Percentiles rank a stretch among this genome's conserved stretches.
These are phyloP conservation scores for Colletotrichum lupini DNA, from an alignment of 2,329 filamentous ascomycete genomes.

Conservation along the genomic window DNA sequence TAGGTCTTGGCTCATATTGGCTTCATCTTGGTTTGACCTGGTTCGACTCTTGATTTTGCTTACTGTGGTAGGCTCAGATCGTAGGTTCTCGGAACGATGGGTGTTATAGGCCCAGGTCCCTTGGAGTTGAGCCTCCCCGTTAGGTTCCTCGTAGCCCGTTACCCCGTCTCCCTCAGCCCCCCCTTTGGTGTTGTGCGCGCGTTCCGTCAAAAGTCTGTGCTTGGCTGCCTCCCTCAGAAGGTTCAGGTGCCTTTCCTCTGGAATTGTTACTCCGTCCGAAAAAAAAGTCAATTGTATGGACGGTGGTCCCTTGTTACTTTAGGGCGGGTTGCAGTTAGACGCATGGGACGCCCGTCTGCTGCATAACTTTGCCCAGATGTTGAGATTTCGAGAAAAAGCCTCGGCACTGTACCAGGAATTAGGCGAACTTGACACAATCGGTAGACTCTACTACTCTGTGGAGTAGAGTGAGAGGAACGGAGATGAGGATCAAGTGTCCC, in stretches of 20 bases:
- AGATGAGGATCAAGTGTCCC: not conserved
- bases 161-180: no score
- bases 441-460: no score
- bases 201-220: not conserved
- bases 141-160: not conserved
- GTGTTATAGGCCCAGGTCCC: not conserved
- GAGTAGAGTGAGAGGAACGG: no score
- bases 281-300: not conserved
- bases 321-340: not conserved
- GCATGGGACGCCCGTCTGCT: not conserved
- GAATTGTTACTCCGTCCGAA: no score
- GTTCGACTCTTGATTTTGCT: not conserved
- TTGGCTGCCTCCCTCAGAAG: constrained; percentile 20
- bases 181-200: not conserved
- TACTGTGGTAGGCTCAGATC: not conserved
- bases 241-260: not conserved
- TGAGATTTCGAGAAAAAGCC: not conserved
- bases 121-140: not conserved
- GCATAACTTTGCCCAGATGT: constrained; percentile 14
- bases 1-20: not conserved
- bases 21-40: not conserved
- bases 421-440: not conserved
- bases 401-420: not conserved
- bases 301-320: not conserved
- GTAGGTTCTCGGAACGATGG: not conserved